Conservation (phyloP, 257 asterid genomes). For the Nicotiana benthamiana region DNA sequence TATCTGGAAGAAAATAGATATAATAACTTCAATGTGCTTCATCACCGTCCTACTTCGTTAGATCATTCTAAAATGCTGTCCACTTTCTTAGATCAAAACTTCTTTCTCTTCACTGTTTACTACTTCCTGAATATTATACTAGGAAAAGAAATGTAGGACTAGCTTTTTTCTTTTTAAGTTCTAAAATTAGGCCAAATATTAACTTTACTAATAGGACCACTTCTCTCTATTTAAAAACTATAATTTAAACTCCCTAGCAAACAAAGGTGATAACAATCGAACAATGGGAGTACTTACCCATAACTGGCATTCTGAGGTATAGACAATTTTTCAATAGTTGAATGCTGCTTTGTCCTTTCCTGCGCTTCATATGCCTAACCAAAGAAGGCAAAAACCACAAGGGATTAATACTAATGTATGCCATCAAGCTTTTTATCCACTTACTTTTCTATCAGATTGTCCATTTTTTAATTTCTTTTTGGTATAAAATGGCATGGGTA, state of each 20-base stretch:
- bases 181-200: neutral
- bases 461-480: no score
- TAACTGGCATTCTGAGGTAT: constrained; percentile 75
- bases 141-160: neutral
- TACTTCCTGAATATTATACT: neutral
- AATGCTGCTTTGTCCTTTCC: constrained; percentile 66
- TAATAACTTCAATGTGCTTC: neutral
- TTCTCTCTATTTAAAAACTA: neutral
- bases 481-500: no score
- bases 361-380: constrained; percentile 82
- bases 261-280: neutral
- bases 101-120: neutral
- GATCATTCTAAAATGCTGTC: neutral
- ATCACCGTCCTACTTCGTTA: neutral
- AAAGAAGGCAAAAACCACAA: constrained; percentile 4
- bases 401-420: neutral
- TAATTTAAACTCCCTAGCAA: neutral
- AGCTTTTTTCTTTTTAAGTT: neutral
- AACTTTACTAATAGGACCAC: neutral
- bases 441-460: neutral
- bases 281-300: constrained; percentile 42
- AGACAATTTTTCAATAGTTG: constrained; percentile 45
- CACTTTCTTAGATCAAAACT: neutral
- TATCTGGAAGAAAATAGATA: neutral
- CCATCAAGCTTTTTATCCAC: neutral